These are phyloP conservation scores for Trypanosoma theileri DNA, from an alignment of 208 protist species.

Conservation along the genomic window DNA sequence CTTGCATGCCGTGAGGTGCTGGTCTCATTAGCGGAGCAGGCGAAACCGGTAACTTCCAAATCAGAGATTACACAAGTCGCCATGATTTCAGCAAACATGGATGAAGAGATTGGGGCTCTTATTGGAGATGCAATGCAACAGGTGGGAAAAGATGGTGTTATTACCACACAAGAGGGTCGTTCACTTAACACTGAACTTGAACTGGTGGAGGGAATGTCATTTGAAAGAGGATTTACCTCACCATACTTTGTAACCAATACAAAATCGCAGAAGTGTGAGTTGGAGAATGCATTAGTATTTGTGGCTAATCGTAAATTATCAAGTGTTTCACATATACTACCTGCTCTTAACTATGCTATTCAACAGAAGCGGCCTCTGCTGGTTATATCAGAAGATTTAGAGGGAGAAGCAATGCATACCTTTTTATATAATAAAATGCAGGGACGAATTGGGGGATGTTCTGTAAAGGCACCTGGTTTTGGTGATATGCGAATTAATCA, in stretches of 20 bases:
- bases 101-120: conserved; percentile 97
- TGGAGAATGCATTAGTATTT: conserved; percentile 96
- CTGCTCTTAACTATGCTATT: conserved; percentile 84
- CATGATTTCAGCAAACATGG: conserved; percentile 99
- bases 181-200: conserved; percentile 98
- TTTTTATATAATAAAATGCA: conserved; percentile 96
- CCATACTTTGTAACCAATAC: conserved; percentile 99
- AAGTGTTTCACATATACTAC: conserved; percentile 77
- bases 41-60: conserved; percentile 95
- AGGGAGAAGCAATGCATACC: conserved; percentile 91
- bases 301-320: conserved; percentile 85
- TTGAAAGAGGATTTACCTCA: conserved; percentile 98
- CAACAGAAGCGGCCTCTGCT: conserved; percentile 85
- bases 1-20: conserved; percentile 94
- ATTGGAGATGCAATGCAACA: conserved; percentile 99
- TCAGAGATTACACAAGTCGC: conserved; percentile 99
- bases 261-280: conserved; percentile 96
- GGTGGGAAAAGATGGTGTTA: conserved; percentile 99
- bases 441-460: conserved; percentile 75
- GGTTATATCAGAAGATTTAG: conserved; percentile 90
- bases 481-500: conserved; percentile 98
- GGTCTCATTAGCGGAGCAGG: conserved; percentile 91
- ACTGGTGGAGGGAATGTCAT: conserved; percentile 98
- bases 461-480: conserved; percentile 99
- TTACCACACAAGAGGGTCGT: conserved; percentile 99